Conservation (phyloP, 352 stramenopile genomes). For the Pythium guiyangense region DNA sequence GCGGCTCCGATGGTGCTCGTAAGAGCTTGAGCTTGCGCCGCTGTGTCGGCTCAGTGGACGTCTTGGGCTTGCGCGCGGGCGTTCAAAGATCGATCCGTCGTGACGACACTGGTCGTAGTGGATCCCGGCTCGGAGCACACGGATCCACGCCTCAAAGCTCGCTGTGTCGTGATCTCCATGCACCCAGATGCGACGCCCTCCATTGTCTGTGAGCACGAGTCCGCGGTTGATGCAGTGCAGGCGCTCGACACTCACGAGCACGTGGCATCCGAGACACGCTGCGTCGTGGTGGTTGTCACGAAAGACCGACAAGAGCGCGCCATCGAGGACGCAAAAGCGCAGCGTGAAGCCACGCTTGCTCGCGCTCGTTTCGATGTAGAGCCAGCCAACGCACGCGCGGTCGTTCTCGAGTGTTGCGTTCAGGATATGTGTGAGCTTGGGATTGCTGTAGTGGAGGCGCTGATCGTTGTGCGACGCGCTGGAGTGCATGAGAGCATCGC, state of each 20-base stretch:
- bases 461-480: neutral
- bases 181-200: conserved; percentile 27
- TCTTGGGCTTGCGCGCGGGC: neutral
- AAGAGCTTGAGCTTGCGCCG: neutral
- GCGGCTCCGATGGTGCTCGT: neutral
- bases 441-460: neutral
- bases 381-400: conserved; percentile 28
- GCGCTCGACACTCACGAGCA: conserved; percentile 27
- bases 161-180: conserved; percentile 25
- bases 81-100: conserved; percentile 21
- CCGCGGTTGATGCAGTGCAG: conserved; percentile 40
- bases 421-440: neutral
- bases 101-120: conserved; percentile 6
- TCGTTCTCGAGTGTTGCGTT: conserved; percentile 11
- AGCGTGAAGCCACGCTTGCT: conserved; percentile 29
- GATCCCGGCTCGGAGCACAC: conserved; percentile 17
- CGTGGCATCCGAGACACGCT: conserved; percentile 10
- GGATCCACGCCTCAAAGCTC: conserved; percentile 37
- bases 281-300: conserved; percentile 10
- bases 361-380: conserved; percentile 21
- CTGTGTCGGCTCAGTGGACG: neutral
- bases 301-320: conserved; percentile 24
- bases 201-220: conserved; percentile 25
- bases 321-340: conserved; percentile 43
- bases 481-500: neutral